Evolutionary conservation across 108 stramenopile species (phyloP).

Genomic region (Pseudonitzschia multistriata): DNA sequence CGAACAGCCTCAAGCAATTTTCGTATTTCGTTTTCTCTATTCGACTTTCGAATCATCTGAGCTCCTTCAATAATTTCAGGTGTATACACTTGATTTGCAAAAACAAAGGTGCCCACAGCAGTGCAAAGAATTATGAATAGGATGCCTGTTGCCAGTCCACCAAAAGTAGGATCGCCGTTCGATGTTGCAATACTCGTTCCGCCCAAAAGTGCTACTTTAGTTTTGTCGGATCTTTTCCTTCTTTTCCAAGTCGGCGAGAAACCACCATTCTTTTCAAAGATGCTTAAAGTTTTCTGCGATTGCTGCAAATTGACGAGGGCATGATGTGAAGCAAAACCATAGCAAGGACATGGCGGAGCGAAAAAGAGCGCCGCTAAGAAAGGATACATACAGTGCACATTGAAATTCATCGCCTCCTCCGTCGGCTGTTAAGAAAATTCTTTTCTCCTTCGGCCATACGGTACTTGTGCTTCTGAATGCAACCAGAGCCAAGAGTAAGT

Average conservation of each 20-base stretch:
- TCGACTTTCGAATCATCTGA: background rate
- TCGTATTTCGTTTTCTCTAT: conserved; percentile 15
- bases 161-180: background rate
- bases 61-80: conserved; percentile 28
- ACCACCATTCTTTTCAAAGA: background rate
- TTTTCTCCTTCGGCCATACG: background rate
- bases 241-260: background rate
- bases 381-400: background rate
- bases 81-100: conserved; percentile 25
- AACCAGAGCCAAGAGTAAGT: too few relatives aligned
- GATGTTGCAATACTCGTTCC: background rate
- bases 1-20: conserved; percentile 14
- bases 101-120: conserved; percentile 18
- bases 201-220: background rate
- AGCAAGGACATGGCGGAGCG: background rate
- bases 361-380: background rate
- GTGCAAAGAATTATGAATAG: background rate
- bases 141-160: background rate
- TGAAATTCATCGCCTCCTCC: background rate
- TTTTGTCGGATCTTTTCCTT: background rate
- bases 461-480: too few relatives aligned
- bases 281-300: background rate
- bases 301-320: background rate
- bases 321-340: background rate
- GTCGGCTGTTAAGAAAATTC: background rate